Conservation (phyloP, 805 yeast species). For the Wickerhamomyces queroliae region DNA sequence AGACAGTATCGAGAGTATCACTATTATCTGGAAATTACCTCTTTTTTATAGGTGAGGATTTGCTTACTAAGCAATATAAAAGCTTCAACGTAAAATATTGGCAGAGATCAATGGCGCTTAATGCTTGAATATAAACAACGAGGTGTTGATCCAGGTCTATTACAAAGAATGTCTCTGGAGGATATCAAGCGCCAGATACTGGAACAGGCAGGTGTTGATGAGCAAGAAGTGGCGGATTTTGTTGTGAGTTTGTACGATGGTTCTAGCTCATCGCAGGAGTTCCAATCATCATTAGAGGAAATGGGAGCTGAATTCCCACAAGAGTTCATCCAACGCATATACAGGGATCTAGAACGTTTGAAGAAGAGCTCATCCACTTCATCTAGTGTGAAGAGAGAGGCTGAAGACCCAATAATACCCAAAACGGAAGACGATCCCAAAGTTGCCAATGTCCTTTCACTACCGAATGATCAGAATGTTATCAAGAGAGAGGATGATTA, state of each 20-base stretch:
- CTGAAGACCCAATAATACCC: slow-evolving; percentile 10
- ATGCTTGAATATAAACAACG: too few species aligned
- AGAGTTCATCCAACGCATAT: slow-evolving; percentile 15
- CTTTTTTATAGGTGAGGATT: too few species aligned
- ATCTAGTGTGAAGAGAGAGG: slow-evolving; percentile 3
- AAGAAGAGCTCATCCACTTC: neutral
- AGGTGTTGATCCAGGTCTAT: neutral
- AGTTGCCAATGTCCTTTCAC: slow-evolving; percentile 8
- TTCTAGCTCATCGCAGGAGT: slow-evolving; percentile 26
- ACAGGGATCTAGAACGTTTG: slow-evolving; percentile 7
- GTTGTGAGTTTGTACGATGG: slow-evolving; percentile 32
- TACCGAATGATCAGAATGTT: slow-evolving; percentile 14
- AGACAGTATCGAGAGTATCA: too few species aligned
- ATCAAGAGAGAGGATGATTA: slow-evolving; percentile 15
- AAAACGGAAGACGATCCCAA: slow-evolving; percentile 20
- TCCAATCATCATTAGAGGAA: slow-evolving; percentile 31
- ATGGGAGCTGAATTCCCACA: slow-evolving; percentile 38
- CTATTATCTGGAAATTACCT: too few species aligned
- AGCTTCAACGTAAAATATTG: too few species aligned
- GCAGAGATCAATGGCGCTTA: too few species aligned
- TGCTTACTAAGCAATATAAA: neutral
- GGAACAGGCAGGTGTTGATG: slow-evolving; percentile 29
- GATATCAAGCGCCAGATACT: slow-evolving; percentile 10
- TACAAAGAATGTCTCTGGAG: neutral
- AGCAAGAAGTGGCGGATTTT: slow-evolving; percentile 40